Evolutionary conservation across 129 eudicot species (phyloP), one percentile per base, ranked within the genome.

Genomic region (Tagetes erecta): DNA sequence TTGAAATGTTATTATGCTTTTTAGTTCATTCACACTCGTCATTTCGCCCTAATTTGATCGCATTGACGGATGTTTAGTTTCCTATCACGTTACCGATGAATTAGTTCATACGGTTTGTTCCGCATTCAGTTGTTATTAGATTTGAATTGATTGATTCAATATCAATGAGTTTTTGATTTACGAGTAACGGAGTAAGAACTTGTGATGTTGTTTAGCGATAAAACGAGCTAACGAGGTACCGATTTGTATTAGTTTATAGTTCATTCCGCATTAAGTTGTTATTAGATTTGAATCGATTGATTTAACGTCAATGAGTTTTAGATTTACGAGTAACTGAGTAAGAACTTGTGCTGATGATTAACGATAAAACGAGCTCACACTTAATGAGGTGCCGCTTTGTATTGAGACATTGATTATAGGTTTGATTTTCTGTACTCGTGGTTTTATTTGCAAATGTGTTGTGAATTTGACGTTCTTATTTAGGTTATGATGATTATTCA

Each of bases 1-100:
- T 44, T 45, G 10, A 37, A 67, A 57, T 67, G 33, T 45, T 35
- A 69, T 50, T 65, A 74, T 35, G 14, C 64, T 14, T 27, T 3
- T 33, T 50, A 35, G 9, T 76, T 40, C 68, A 37, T 31, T 13
- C 62, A 27, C 55, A 53, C 57, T 53, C 13, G 49, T 60, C 42
- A 2, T 57, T 78, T 75, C 51, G 67, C 83, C 80, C 85, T 77
- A 81, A 72, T 84, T 80, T 68, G 64, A 33, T 68, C 53, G 52
- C 76, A 8, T 68, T 46, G 14, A 44, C 72, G 72, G 68, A 52
- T 37, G 20, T 31, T 31, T 8, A 8, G 10, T 3, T 51, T 11
- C 10, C 6, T 51, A 56, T 49, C 8, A 35, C 2, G 44, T 45
- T 34, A 14, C 38, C 70, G 68, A 34, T 60, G 45, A 34, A 74